Evolutionary conservation across 176 grass and related monocot species (phyloP), one percentile per base, ranked within the genome.

Genomic region (Carex pumila): DNA sequence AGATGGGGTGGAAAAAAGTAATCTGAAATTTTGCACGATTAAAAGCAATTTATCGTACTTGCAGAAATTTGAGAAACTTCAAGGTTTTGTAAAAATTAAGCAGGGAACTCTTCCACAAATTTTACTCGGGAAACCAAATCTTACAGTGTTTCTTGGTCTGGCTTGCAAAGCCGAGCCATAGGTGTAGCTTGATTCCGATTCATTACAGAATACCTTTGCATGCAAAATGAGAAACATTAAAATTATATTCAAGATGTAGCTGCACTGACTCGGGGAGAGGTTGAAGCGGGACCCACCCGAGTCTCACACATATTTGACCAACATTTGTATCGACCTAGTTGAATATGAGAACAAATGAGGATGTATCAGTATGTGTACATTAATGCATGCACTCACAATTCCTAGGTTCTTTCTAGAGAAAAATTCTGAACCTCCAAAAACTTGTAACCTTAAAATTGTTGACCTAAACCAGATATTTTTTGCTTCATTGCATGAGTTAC

Each of bases 321-420:
- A 99, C 96, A 93, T 99, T 99, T 1, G 96, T 99, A 61, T 99
- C 96, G 74, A 99, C 96, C 96, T 99, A 70, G 68, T 82, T 11
- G 47, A 65, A 50, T 61, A 12, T 75, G 41, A 81, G 17, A 30
- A 87, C 12, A 70, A 36, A 36, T 15, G 15, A 25, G 22, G 12
- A 64, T 64, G 22, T 67, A 6, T 1, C 31, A 41, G 25, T 21
- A 64, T 2, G 7, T 68, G 34, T 37, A 84, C 13, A 12, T 79
- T 52, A 39, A 39, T 62, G 13, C 14, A 89, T 17, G 31, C 75
- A 70, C 25, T 71, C 22, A 45, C 53, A 14, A 41, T 85, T 21
- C 41, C 73, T 12, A 68, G 22, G 21, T 58, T 63, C 0, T 67
- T 21, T 5, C 8, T 50, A 61, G 18, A 5, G 15, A 72, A 25